phyloP scores from a whole-genome alignment of 805 yeast species.

The Torulaspora microellipsoides region DNA sequence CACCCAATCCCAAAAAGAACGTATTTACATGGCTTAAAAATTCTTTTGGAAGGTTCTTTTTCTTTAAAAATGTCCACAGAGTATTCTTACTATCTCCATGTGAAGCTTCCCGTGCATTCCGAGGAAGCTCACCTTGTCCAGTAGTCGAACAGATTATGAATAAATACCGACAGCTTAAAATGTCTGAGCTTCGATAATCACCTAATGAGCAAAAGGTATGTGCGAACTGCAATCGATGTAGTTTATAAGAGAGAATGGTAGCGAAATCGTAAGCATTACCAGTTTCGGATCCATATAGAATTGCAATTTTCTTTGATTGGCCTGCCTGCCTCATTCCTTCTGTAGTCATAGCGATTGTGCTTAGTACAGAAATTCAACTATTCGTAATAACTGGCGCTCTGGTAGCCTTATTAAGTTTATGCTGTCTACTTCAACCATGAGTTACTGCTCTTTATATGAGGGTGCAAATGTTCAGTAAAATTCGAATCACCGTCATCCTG shows the following conservation, averaged over 20 bases:
- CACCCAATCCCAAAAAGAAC: constrained; percentile 88
- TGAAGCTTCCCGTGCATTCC: constrained; percentile 51
- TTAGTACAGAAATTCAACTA: not conserved
- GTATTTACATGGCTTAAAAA: constrained; percentile 58
- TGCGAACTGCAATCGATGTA: constrained; percentile 50
- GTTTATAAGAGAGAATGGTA: constrained; percentile 48
- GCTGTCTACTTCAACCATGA: no score
- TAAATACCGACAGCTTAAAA: constrained; percentile 44
- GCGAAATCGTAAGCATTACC: constrained; percentile 91
- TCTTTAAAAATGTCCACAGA: constrained; percentile 71
- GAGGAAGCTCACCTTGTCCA: constrained; percentile 92
- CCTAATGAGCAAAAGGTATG: constrained; percentile 52
- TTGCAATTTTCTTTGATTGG: constrained; percentile 40
- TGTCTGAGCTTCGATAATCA: constrained; percentile 51
- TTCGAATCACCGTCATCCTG: no score
- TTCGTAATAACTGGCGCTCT: no score
- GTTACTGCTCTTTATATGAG: no score
- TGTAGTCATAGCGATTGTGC: no score
- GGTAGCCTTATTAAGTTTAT: no score
- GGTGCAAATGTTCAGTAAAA: no score
- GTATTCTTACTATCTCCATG: constrained; percentile 17
- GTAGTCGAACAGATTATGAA: constrained; percentile 72
- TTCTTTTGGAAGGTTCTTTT: constrained; percentile 56
- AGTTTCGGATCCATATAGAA: constrained; percentile 88
- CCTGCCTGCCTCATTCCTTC: constrained; percentile 6